Evolutionary conservation across 257 asterid species (phyloP).

Genomic region (Ilex asprella): DNA sequence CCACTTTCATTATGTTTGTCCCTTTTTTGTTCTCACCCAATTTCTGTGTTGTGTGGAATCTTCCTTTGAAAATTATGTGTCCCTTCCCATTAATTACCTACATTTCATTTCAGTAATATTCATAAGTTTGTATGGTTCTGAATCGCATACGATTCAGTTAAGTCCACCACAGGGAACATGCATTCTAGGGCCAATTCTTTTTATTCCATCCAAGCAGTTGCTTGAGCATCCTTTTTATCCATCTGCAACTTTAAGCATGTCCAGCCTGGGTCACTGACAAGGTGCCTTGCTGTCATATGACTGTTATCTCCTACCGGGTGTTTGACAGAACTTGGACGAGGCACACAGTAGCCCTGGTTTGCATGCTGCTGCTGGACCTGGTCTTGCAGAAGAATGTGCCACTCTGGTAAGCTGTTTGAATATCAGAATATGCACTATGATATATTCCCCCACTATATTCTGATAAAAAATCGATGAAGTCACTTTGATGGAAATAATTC

Average conservation of each 20-base stretch:
- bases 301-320: slow-evolving; percentile 13
- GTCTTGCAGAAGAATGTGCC: slow-evolving; percentile 84
- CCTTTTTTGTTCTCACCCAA: too few relatives aligned
- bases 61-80: too few relatives aligned
- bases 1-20: too few relatives aligned
- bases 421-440: neutral
- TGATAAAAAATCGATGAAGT: too few relatives aligned
- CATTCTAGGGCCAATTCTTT: neutral
- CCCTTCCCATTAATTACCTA: too few relatives aligned
- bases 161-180: neutral
- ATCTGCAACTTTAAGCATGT: neutral
- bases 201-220: slow-evolving; percentile 1
- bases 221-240: neutral
- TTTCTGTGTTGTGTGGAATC: too few relatives aligned
- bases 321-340: slow-evolving; percentile 82
- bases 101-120: too few relatives aligned
- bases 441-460: too few relatives aligned
- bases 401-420: slow-evolving; percentile 23
- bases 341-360: slow-evolving; percentile 95
- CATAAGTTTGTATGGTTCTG: neutral
- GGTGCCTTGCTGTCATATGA: slow-evolving; percentile 8
- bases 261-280: slow-evolving; percentile 2
- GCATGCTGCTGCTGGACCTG: slow-evolving; percentile 98
- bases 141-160: neutral
- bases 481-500: too few relatives aligned